Conservation (phyloP, 129 eudicot species). For the Dittrichia graveolens region DNA sequence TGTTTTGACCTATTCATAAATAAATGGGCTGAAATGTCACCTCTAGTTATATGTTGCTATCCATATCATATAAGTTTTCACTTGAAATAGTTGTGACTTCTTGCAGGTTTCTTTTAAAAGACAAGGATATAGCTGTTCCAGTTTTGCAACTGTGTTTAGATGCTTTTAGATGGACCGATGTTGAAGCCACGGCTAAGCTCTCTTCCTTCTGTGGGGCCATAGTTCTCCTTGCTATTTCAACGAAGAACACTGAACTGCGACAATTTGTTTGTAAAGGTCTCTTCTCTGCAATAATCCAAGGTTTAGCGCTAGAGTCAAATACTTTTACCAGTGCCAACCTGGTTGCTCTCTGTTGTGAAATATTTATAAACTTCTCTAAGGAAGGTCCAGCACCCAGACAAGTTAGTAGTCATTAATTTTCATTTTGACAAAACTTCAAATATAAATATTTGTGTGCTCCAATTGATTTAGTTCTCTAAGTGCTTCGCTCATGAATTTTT, state of each 20-base stretch:
- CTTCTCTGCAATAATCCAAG: slow-evolving; percentile 74
- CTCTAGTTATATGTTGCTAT: not conserved
- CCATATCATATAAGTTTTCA: not conserved
- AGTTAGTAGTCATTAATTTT: slow-evolving; percentile 45
- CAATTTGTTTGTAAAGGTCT: slow-evolving; percentile 82
- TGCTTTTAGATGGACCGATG: slow-evolving; percentile 86
- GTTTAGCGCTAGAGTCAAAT: slow-evolving; percentile 80
- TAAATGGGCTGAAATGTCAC: not conserved
- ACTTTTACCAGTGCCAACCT: slow-evolving; percentile 65
- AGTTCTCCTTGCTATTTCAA: slow-evolving; percentile 58
- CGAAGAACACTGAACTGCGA: slow-evolving; percentile 65
- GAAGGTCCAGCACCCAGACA: slow-evolving; percentile 83
- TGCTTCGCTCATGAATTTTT: slow-evolving; percentile 8
- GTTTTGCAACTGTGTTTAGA: slow-evolving; percentile 69
- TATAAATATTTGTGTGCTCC: not conserved
- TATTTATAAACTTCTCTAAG: slow-evolving; percentile 63
- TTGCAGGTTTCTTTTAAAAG: slow-evolving; percentile 72
- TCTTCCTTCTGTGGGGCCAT: slow-evolving; percentile 70
- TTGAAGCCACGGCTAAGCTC: slow-evolving; percentile 70
- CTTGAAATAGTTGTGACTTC: slow-evolving; percentile 3
- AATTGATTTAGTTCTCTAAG: not conserved
- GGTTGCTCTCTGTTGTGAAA: slow-evolving; percentile 81
- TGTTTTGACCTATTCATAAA: not conserved
- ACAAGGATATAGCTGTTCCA: slow-evolving; percentile 68
- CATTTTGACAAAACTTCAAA: slow-evolving; percentile 3